phyloP scores from a whole-genome alignment of 2,329 filamentous ascomycete genomes.

The Pyrenochaeta sp. region DNA sequence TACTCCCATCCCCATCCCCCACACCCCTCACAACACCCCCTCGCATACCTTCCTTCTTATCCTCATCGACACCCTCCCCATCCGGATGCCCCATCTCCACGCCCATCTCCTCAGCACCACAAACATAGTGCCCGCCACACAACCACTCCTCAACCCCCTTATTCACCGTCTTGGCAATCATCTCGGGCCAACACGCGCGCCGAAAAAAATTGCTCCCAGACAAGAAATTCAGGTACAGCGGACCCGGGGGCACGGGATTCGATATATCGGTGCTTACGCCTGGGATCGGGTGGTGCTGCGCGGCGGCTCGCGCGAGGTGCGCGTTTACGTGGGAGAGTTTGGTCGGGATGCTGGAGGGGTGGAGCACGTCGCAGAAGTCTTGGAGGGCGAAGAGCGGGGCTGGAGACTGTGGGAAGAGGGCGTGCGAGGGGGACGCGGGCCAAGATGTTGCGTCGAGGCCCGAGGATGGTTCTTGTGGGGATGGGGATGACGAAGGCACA shows the following conservation, averaged over 20 bases:
- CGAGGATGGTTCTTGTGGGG: slow-evolving; percentile 22
- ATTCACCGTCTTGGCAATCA: slow-evolving; percentile 87
- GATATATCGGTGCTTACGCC: slow-evolving; percentile 48
- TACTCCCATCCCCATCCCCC: slow-evolving; percentile 67
- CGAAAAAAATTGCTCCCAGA: slow-evolving; percentile 96
- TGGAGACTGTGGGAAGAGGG: slow-evolving; percentile 66
- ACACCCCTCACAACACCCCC: slow-evolving; percentile 55
- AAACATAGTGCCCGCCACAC: slow-evolving; percentile 60
- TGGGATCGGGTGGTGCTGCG: slow-evolving; percentile 46
- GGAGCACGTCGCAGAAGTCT: slow-evolving; percentile 90
- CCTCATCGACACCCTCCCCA: slow-evolving; percentile 26
- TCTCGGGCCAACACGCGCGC: slow-evolving; percentile 89
- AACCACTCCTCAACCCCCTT: slow-evolving; percentile 71
- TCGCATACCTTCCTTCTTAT: slow-evolving; percentile 20
- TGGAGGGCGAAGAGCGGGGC: slow-evolving; percentile 76
- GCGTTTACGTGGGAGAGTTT: slow-evolving; percentile 79
- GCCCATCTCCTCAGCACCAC: slow-evolving; percentile 15
- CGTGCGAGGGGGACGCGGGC: slow-evolving; percentile 88
- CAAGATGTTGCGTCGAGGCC: slow-evolving; percentile 70
- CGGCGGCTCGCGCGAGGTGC: slow-evolving; percentile 75
- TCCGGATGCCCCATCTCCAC: slow-evolving; percentile 10
- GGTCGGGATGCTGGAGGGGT: slow-evolving; percentile 75
- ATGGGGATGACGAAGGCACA: slow-evolving; percentile 45
- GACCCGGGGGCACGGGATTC: slow-evolving; percentile 58
- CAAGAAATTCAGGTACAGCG: slow-evolving; percentile 89